A percentile compares a stretch with the other conserved stretches of the same genome.
phyloP scores from a whole-genome alignment of 2,329 filamentous ascomycete genomes.

The Fusarium nodosum region DNA sequence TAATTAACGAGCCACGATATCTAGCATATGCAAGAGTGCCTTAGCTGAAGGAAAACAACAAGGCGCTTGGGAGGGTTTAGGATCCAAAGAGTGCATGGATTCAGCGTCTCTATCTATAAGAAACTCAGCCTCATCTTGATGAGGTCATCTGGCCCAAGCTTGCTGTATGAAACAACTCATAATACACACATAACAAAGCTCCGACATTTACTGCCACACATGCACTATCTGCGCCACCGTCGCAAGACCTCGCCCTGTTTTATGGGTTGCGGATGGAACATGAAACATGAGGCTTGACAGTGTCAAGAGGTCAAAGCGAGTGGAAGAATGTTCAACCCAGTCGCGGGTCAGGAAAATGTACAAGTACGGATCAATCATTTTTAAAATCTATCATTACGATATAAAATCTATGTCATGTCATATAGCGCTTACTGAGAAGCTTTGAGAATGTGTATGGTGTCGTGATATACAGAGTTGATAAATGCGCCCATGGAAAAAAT shows the following conservation, averaged over 20 bases:
- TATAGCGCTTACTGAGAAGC: constrained; percentile 23
- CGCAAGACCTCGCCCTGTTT: neutral
- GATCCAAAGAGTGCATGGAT: neutral
- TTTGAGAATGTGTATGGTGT: constrained; percentile 25
- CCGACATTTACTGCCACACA: neutral
- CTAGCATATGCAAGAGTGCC: neutral
- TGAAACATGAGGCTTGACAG: neutral
- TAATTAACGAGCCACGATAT: neutral
- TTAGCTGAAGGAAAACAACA: neutral
- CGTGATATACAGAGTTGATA: constrained; percentile 13
- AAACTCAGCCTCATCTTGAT: neutral
- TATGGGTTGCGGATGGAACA: neutral
- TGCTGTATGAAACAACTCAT: constrained; percentile 8
- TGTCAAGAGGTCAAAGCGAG: neutral
- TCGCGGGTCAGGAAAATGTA: no score
- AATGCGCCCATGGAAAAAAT: constrained; percentile 10
- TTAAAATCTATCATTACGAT: constrained; percentile 32
- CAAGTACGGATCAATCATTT: constrained; percentile 3
- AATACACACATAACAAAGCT: constrained; percentile 11
- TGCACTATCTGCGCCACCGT: neutral
- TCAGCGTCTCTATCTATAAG: neutral
- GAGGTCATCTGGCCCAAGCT: neutral
- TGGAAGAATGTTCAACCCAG: no score
- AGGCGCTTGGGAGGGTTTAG: no score
- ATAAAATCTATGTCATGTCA: constrained; percentile 40